Conservation (phyloP, 306 rosid species). For the Fragaria iinumae region DNA sequence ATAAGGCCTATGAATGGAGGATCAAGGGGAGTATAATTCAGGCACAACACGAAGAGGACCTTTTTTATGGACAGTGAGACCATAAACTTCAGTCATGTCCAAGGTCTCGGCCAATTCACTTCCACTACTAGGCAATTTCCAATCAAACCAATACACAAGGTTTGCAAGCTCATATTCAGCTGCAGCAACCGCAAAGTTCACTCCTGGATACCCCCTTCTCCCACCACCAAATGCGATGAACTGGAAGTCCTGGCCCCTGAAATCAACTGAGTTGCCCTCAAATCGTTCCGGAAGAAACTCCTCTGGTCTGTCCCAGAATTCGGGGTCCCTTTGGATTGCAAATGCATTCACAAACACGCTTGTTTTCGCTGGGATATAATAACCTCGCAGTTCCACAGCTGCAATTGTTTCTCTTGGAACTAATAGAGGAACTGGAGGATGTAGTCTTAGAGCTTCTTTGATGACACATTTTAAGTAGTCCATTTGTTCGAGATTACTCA, state of each 20-base stretch:
- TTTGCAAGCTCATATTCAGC: neutral
- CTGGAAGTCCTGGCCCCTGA: neutral
- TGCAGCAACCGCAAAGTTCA: neutral
- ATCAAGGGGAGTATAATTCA: neutral
- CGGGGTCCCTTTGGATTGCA: neutral
- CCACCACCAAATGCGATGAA: neutral
- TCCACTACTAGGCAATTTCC: neutral
- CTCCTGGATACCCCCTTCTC: constrained; percentile 3
- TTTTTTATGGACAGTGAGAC: neutral
- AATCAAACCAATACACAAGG: neutral
- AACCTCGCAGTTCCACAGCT: neutral
- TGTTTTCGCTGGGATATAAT: neutral
- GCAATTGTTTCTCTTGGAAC: neutral
- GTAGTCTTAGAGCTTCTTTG: neutral
- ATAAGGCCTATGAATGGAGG: neutral
- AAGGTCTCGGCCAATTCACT: neutral
- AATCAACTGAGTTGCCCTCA: neutral
- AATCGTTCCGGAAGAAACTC: neutral
- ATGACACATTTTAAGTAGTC: neutral
- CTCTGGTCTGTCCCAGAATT: constrained; percentile 4
- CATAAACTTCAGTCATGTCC: neutral
- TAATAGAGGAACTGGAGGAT: constrained; percentile 1
- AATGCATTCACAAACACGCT: neutral
- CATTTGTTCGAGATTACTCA: neutral
- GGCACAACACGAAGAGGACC: neutral